phyloP scores from a whole-genome alignment of 371 early-diverging fungal genomes.

The Choanephora cucurbitarum region DNA sequence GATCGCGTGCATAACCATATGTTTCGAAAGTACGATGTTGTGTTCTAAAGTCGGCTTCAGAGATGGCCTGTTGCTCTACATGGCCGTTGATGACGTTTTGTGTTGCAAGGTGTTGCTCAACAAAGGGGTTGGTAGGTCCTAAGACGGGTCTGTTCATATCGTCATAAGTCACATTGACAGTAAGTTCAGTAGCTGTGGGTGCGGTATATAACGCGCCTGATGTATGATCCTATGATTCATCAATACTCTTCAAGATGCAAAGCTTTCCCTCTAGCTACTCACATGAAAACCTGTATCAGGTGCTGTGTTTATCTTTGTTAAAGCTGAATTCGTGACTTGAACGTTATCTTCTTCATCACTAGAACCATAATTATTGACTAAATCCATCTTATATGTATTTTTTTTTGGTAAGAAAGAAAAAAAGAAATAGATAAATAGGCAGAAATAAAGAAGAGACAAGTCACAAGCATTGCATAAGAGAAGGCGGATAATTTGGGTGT shows the following conservation, averaged over 20 bases:
- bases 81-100: slow-evolving; percentile 79
- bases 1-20: slow-evolving; percentile 87
- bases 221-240: slow-evolving; percentile 29
- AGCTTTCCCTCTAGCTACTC: too few relatives aligned
- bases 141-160: slow-evolving; percentile 66
- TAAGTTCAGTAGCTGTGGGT: slow-evolving; percentile 68
- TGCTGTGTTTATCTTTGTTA: slow-evolving; percentile 58
- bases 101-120: slow-evolving; percentile 47
- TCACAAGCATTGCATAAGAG: background rate
- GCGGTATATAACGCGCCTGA: slow-evolving; percentile 55
- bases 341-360: slow-evolving; percentile 55
- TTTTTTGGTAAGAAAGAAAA: background rate
- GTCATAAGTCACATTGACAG: slow-evolving; percentile 79
- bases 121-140: slow-evolving; percentile 83
- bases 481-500: background rate
- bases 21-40: slow-evolving; percentile 81
- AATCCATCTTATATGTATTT: slow-evolving; percentile 31
- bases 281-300: slow-evolving; percentile 80
- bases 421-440: too few relatives aligned
- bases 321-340: slow-evolving; percentile 12
- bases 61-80: slow-evolving; percentile 79
- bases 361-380: slow-evolving; percentile 53
- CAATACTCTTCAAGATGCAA: too few relatives aligned
- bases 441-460: background rate
- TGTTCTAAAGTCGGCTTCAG: slow-evolving; percentile 74